Conservation (phyloP, 768 basidiomycete genomes). For the Clitopilus hobsonii region DNA sequence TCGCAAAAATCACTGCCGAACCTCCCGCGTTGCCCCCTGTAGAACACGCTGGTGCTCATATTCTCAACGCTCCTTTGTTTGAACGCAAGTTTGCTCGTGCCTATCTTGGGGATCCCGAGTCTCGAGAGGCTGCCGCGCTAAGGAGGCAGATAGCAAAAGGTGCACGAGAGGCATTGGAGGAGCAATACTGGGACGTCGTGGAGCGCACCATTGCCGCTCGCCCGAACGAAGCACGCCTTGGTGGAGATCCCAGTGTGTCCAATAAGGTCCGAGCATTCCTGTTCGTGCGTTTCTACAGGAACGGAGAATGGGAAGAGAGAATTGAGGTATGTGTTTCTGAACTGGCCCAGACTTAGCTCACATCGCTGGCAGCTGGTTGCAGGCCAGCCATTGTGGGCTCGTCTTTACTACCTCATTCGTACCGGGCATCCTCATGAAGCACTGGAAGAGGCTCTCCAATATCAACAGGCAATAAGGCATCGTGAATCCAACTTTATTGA, state of each 20-base stretch:
- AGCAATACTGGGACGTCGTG: slow-evolving; percentile 82
- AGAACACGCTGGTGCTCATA: slow-evolving; percentile 77
- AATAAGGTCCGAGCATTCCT: slow-evolving; percentile 91
- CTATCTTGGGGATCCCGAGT: slow-evolving; percentile 65
- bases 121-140: slow-evolving; percentile 61
- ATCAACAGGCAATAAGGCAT: slow-evolving; percentile 67
- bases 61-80: slow-evolving; percentile 72
- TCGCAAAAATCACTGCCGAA: slow-evolving; percentile 73
- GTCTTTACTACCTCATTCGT: slow-evolving; percentile 87
- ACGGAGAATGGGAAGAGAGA: slow-evolving; percentile 82
- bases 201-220: slow-evolving; percentile 79
- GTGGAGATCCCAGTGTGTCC: slow-evolving; percentile 84
- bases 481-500: slow-evolving; percentile 80
- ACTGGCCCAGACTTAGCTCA: background rate
- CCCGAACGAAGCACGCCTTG: slow-evolving; percentile 80
- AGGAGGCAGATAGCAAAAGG: slow-evolving; percentile 75
- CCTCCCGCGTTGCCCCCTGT: slow-evolving; percentile 71
- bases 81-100: slow-evolving; percentile 80
- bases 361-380: slow-evolving; percentile 57
- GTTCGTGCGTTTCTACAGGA: slow-evolving; percentile 71
- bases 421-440: slow-evolving; percentile 83
- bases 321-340: slow-evolving; percentile 61
- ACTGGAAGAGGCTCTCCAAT: slow-evolving; percentile 64
- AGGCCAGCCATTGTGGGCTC: slow-evolving; percentile 89
- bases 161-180: slow-evolving; percentile 77